A percentile compares a stretch with the other conserved stretches of the same genome.
Conservation (phyloP, 768 basidiomycete genomes). For the Mycena kentingensis region DNA sequence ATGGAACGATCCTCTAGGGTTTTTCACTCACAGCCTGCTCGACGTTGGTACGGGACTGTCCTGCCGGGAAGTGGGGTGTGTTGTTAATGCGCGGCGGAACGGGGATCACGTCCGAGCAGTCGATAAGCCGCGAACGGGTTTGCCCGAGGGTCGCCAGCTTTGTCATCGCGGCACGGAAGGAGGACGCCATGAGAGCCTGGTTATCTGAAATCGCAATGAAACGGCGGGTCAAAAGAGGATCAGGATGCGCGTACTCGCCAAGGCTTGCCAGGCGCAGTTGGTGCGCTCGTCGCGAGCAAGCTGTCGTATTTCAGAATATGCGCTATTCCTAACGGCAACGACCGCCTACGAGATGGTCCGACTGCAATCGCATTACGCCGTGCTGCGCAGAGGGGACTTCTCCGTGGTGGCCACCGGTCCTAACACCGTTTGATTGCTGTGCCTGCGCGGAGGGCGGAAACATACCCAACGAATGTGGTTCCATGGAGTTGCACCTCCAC, state of each 20-base stretch:
- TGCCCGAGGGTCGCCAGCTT: slow-evolving; percentile 37
- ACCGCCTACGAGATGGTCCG: too few species aligned
- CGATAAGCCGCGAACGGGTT: slow-evolving; percentile 19
- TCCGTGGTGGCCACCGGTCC: slow-evolving; percentile 24
- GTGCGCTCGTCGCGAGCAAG: slow-evolving; percentile 34
- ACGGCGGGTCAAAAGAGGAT: neutral
- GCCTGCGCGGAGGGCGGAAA: too few species aligned
- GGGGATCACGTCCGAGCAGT: too few species aligned
- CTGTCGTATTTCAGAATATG: too few species aligned
- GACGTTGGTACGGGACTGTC: slow-evolving; percentile 30
- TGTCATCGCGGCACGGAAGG: slow-evolving; percentile 36
- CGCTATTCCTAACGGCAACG: too few species aligned
- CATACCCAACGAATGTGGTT: slow-evolving; percentile 30
- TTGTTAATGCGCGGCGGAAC: slow-evolving; percentile 10
- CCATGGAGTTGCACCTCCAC: slow-evolving; percentile 29
- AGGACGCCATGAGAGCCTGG: slow-evolving; percentile 27
- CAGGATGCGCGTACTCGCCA: slow-evolving; percentile 2
- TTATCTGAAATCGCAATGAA: slow-evolving; percentile 23
- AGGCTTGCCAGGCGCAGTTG: too few species aligned
- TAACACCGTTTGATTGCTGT: too few species aligned
- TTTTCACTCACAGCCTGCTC: slow-evolving; percentile 28
- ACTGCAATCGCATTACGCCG: slow-evolving; percentile 36
- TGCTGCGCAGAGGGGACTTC: too few species aligned
- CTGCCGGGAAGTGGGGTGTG: slow-evolving; percentile 30
- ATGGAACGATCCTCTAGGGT: neutral